Evolutionary conservation across 164 flowering plant species (phyloP).

Genomic region (Magnolia kwangsiensis): DNA sequence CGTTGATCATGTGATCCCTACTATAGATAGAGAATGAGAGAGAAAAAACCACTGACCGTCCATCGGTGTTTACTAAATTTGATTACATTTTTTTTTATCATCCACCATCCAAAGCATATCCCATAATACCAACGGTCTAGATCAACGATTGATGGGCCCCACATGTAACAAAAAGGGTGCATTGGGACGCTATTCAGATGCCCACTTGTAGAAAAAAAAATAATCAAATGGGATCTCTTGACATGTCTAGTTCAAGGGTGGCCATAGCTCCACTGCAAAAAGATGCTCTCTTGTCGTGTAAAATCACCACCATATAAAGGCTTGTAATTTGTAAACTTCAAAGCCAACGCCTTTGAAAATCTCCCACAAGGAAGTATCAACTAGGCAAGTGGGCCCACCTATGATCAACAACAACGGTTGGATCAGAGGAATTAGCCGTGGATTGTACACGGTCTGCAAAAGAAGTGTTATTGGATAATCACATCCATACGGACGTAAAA

Average conservation of each 20-base stretch:
- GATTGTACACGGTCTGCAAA: no score
- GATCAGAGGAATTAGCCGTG: no score
- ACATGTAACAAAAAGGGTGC: not conserved
- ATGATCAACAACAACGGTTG: not conserved
- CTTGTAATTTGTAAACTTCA: not conserved
- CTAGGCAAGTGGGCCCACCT: not conserved
- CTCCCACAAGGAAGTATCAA: not conserved
- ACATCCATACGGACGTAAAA: no score
- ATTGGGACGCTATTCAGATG: not conserved
- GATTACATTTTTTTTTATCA: not conserved
- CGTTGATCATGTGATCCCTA: not conserved
- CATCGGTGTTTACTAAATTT: not conserved
- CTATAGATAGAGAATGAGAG: not conserved
- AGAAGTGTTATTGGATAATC: no score
- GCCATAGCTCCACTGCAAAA: not conserved
- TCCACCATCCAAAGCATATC: not conserved
- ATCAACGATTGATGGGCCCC: no score
- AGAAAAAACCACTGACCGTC: not conserved
- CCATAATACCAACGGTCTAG: no score
- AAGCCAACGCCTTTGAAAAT: no score
- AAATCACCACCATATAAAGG: not conserved
- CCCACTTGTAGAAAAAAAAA: not conserved
- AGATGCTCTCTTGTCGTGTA: not conserved
- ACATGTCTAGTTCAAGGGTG: not conserved
- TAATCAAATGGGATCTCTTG: conserved; percentile 1